phyloP scores from a whole-genome alignment of 805 yeast species.

The Starmerella bombicola region DNA sequence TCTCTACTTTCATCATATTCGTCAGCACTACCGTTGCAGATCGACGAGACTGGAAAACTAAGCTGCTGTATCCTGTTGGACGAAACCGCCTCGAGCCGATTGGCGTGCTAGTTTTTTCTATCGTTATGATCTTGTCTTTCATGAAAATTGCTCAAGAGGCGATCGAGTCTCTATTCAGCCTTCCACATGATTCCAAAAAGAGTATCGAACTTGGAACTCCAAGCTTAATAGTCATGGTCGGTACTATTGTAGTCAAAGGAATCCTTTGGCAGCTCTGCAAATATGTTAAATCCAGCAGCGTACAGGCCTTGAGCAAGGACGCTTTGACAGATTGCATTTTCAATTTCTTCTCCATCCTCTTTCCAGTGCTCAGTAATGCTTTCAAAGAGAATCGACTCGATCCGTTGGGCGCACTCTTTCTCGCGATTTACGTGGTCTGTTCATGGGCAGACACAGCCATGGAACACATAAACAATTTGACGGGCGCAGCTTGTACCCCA shows the following conservation, averaged over 20 bases:
- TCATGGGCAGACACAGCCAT: conserved; percentile 55
- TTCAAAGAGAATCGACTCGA: conserved; percentile 57
- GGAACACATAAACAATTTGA: conserved; percentile 61
- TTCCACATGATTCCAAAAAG: conserved; percentile 20
- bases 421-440: conserved; percentile 48
- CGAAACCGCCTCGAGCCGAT: conserved; percentile 62
- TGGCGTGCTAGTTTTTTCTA: conserved; percentile 62
- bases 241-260: conserved; percentile 49
- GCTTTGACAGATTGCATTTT: conserved; percentile 68
- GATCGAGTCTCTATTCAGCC: conserved; percentile 36
- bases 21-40: conserved; percentile 38
- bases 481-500: conserved; percentile 57
- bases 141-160: conserved; percentile 61
- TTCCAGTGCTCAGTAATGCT: conserved; percentile 51
- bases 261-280: conserved; percentile 55
- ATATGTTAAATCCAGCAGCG: conserved; percentile 47
- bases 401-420: conserved; percentile 55
- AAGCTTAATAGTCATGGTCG: conserved; percentile 47
- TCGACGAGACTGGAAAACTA: conserved; percentile 36
- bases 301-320: conserved; percentile 71
- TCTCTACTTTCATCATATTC: conserved; percentile 63
- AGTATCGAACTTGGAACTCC: conserved; percentile 39
- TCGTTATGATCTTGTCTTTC: conserved; percentile 58
- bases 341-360: conserved; percentile 55
- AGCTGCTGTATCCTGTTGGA: conserved; percentile 48